phyloP scores from a whole-genome alignment of 257 asterid species.

The Solanum chmielewskii region DNA sequence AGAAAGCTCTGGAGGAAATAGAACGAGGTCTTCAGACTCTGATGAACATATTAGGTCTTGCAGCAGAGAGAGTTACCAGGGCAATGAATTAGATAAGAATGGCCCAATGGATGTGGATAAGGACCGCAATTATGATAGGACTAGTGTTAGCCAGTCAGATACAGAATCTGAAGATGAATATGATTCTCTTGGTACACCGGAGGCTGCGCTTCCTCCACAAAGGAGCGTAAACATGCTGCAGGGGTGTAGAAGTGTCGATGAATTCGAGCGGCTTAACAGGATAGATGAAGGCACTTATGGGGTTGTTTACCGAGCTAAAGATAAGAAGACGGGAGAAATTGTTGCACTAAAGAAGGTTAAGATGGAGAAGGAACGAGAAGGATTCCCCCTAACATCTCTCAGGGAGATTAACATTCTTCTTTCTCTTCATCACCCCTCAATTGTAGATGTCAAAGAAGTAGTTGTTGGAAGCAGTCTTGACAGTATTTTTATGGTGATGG shows the following conservation, averaged over 20 bases:
- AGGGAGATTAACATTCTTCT: conserved; percentile 82
- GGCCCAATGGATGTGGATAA: conserved; percentile 37
- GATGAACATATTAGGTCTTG: conserved; percentile 53
- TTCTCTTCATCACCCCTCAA: conserved; percentile 63
- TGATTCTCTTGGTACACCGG: conserved; percentile 35
- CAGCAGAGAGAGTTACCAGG: conserved; percentile 50
- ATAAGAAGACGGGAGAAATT: conserved; percentile 70
- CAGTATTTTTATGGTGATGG: conserved; percentile 85
- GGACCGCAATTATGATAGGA: conserved; percentile 18
- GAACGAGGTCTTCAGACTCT: conserved; percentile 44
- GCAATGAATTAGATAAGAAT: conserved; percentile 19
- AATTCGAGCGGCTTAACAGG: conserved; percentile 77
- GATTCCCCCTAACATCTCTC: conserved; percentile 78
- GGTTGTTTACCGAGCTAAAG: conserved; percentile 77
- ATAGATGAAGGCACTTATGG: conserved; percentile 93
- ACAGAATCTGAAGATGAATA: conserved; percentile 42
- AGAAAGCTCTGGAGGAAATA: conserved; percentile 41
- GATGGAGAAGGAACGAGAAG: conserved; percentile 85
- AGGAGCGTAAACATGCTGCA: conserved; percentile 81
- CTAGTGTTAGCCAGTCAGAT: conserved; percentile 38
- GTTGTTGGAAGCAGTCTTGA: conserved; percentile 71
- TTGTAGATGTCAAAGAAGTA: conserved; percentile 87
- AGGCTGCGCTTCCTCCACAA: conserved; percentile 30
- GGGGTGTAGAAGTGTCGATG: conserved; percentile 83
- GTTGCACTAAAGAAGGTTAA: conserved; percentile 90